These are phyloP conservation scores for Bolboschoenoplectus hybrid DNA, from an alignment of 202 grass and related monocot genomes.

Conservation along the genomic window DNA sequence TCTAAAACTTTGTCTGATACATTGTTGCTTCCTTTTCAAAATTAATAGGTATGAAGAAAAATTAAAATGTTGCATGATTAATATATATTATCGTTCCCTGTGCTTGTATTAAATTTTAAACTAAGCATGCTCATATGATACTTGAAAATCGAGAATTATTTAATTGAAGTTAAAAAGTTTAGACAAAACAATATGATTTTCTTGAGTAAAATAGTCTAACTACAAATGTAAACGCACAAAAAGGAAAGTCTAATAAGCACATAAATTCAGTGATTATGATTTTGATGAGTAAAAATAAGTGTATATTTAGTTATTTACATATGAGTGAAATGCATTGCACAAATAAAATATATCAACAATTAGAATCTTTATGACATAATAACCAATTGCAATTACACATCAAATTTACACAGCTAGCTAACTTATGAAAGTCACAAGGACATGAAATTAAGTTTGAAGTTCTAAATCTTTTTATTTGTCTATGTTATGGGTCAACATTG, in stretches of 20 bases:
- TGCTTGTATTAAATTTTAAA: not conserved
- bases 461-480: too few relatives aligned
- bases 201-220: too few relatives aligned
- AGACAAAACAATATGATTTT: not conserved
- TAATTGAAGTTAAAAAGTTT: not conserved
- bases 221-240: not conserved
- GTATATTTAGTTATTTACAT: not conserved
- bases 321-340: not conserved
- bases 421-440: not conserved
- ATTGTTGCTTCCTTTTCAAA: not conserved
- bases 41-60: not conserved
- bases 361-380: not conserved
- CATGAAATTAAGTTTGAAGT: not conserved
- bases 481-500: too few relatives aligned
- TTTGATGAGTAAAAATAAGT: not conserved
- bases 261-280: not conserved
- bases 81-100: not conserved
- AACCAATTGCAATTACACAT: not conserved
- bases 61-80: not conserved
- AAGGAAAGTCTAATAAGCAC: not conserved
- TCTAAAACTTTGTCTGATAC: not conserved
- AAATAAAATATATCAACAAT: not conserved
- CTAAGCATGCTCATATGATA: not conserved
- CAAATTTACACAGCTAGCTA: not conserved
- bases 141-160: not conserved